Conservation (phyloP, 2,329 filamentous ascomycete genomes). For the Neoarthrinium moseri region DNA sequence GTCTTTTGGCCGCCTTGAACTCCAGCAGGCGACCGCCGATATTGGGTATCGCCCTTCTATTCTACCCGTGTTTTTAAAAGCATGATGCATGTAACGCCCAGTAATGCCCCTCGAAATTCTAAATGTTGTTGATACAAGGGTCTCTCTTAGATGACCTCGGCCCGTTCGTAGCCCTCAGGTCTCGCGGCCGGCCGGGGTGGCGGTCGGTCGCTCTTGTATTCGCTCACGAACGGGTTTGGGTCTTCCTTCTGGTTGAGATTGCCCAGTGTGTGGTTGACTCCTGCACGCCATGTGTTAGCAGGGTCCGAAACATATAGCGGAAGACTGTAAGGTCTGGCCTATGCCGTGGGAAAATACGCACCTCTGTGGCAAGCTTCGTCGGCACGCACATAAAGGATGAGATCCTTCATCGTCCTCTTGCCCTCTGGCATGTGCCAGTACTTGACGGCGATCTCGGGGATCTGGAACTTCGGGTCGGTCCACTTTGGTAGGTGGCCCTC, state of each 20-base stretch:
- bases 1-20: no score
- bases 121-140: no score
- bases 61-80: no score
- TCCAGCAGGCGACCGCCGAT: no score
- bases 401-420: constrained; percentile 76
- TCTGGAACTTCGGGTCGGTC: constrained; percentile 65
- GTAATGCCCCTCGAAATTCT: no score
- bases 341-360: background rate
- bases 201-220: constrained; percentile 68
- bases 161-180: constrained; percentile 76
- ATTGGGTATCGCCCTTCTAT: no score
- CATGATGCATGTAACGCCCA: no score
- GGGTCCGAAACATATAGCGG: no score
- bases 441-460: constrained; percentile 83
- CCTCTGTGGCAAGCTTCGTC: constrained; percentile 89
- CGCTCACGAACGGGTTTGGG: constrained; percentile 87
- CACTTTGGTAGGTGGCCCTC: constrained; percentile 80
- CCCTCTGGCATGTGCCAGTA: constrained; percentile 96
- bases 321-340: no score
- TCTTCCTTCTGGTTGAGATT: constrained; percentile 85
- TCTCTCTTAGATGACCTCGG: constrained; percentile 74
- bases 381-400: constrained; percentile 86
- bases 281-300: background rate
- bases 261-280: constrained; percentile 87
- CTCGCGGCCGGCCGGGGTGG: constrained; percentile 67